Conservation (phyloP, 805 yeast species). For the Pichia insulana region DNA sequence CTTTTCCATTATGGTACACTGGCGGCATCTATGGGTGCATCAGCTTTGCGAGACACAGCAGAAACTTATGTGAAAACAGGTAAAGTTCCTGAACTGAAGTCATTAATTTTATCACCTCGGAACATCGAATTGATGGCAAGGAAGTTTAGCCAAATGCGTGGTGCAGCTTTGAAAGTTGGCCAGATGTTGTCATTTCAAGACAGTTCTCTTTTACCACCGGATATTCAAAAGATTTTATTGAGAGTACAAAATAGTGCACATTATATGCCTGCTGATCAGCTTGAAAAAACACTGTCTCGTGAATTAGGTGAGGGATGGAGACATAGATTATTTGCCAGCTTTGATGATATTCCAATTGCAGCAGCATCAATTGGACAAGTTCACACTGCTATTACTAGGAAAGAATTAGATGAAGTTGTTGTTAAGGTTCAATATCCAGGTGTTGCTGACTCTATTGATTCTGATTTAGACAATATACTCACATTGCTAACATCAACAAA, state of each 20-base stretch:
- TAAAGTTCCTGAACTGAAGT: constrained; percentile 39
- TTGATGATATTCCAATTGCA: constrained; percentile 86
- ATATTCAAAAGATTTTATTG: constrained; percentile 69
- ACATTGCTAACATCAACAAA: constrained; percentile 80
- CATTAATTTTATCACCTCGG: constrained; percentile 63
- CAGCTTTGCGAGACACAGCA: constrained; percentile 72
- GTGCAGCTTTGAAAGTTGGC: constrained; percentile 98
- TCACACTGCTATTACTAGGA: constrained; percentile 64
- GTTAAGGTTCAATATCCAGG: constrained; percentile 98
- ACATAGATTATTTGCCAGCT: constrained; percentile 50
- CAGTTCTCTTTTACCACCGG: constrained; percentile 72
- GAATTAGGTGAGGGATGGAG: constrained; percentile 84
- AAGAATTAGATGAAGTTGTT: constrained; percentile 65
- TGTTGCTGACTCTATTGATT: constrained; percentile 85
- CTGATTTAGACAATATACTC: constrained; percentile 80
- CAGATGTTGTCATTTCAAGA: constrained; percentile 96
- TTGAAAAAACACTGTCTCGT: constrained; percentile 60
- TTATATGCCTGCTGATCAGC: constrained; percentile 91
- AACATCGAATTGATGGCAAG: constrained; percentile 84
- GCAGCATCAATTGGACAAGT: constrained; percentile 98
- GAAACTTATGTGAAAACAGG: constrained; percentile 49
- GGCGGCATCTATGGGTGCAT: constrained; percentile 86
- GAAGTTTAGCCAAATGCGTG: constrained; percentile 89
- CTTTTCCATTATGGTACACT: constrained; percentile 87
- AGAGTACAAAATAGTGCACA: constrained; percentile 91